Evolutionary conservation across 805 yeast genomes (phyloP).

Genomic region (Yamadazyma akitaensis): DNA sequence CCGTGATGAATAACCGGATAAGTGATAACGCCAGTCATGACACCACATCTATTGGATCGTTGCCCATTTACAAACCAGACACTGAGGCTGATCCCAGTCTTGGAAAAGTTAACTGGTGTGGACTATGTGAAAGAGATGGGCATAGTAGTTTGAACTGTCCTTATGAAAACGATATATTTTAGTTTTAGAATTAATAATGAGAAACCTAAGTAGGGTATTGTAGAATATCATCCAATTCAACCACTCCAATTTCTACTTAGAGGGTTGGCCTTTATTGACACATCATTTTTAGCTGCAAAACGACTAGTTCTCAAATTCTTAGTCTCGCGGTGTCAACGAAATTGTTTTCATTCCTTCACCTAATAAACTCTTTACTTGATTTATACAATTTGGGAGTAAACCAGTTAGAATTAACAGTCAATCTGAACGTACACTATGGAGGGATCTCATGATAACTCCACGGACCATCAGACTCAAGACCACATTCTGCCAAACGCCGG

Average conservation of each 20-base stretch:
- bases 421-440: neutral
- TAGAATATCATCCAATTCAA: too few species aligned
- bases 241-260: too few species aligned
- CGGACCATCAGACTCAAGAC: neutral
- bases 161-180: conserved; percentile 61
- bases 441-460: neutral
- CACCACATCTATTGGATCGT: conserved; percentile 9
- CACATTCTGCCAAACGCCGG: neutral
- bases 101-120: conserved; percentile 85
- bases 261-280: neutral
- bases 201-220: neutral
- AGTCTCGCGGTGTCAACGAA: neutral
- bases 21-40: conserved; percentile 12
- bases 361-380: too few species aligned
- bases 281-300: too few species aligned
- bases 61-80: conserved; percentile 52
- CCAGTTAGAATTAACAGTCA: neutral
- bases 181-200: conserved; percentile 7
- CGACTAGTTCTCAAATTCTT: neutral
- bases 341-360: neutral
- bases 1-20: conserved; percentile 2
- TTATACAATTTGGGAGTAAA: neutral
- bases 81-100: conserved; percentile 58
- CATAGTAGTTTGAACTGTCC: conserved; percentile 90
- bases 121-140: conserved; percentile 86